A percentile compares a stretch with the other conserved stretches of the same genome.
phyloP scores from a whole-genome alignment of 371 early-diverging fungal genomes.

The Circinella minor region DNA sequence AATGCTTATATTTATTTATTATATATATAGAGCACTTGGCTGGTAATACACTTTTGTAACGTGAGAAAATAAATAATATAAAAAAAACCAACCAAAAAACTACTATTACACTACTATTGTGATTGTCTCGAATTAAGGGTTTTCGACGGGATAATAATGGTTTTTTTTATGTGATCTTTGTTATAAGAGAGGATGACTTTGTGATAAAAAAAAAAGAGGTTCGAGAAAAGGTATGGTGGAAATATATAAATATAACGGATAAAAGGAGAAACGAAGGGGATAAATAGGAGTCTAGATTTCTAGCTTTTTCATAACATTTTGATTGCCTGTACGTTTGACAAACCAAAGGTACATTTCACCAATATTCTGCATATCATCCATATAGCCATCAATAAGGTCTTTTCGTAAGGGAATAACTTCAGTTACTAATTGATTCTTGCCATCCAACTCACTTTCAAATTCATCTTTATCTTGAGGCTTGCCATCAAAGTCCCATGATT shows the following conservation, averaged over 20 bases:
- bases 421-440: conserved; percentile 38
- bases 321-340: conserved; percentile 32
- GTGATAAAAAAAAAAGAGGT: not conserved
- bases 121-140: too few relatives aligned
- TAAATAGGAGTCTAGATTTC: conserved; percentile 18
- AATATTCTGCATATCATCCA: conserved; percentile 38
- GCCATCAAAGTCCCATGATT: conserved; percentile 51
- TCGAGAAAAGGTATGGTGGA: too few relatives aligned
- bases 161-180: too few relatives aligned
- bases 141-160: too few relatives aligned
- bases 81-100: conserved; percentile 13
- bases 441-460: conserved; percentile 44
- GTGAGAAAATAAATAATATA: not conserved
- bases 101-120: not conserved
- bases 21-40: conserved; percentile 4
- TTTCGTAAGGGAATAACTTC: conserved; percentile 42
- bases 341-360: conserved; percentile 59
- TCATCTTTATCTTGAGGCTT: conserved; percentile 42
- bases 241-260: not conserved
- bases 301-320: conserved; percentile 21
- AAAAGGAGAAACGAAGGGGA: not conserved
- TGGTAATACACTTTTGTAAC: not conserved
- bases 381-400: conserved; percentile 35
- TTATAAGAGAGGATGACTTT: not conserved
- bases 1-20: not conserved